phyloP scores from a whole-genome alignment of 2,329 filamentous ascomycete species.

The Neofusicoccum sp. region DNA sequence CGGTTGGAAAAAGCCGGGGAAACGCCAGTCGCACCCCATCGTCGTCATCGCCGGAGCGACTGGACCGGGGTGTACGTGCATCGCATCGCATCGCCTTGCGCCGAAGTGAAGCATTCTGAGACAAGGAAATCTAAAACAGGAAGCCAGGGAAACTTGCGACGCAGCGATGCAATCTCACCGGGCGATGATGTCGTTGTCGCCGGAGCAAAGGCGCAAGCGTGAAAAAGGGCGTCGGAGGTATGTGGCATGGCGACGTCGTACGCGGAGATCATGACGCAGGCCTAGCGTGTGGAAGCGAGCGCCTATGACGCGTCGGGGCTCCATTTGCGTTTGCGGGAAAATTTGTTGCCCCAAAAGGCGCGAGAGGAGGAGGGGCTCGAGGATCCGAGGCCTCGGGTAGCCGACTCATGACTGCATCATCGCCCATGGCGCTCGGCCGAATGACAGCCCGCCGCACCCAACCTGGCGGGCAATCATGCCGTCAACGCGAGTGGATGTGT shows the following conservation, averaged over 20 bases:
- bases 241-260: slow-evolving; percentile 12
- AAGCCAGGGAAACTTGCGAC: background rate
- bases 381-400: slow-evolving; percentile 10
- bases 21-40: background rate
- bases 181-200: slow-evolving; percentile 8
- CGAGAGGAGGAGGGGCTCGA: slow-evolving; percentile 2
- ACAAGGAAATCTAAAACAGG: slow-evolving; percentile 8
- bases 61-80: background rate
- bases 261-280: slow-evolving; percentile 15
- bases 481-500: background rate
- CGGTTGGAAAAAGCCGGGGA: background rate
- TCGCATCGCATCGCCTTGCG: background rate
- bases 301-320: slow-evolving; percentile 12
- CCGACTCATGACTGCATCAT: slow-evolving; percentile 9
- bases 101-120: background rate
- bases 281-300: slow-evolving; percentile 13
- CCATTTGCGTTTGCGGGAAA: background rate
- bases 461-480: background rate
- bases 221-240: slow-evolving; percentile 1
- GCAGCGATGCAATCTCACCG: slow-evolving; percentile 5
- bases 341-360: background rate
- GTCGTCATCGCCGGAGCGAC: background rate
- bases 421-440: background rate
- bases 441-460: background rate
- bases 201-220: background rate